Evolutionary conservation across 331 rosid genomes (phyloP).

Genomic region (Quercus phellos): DNA sequence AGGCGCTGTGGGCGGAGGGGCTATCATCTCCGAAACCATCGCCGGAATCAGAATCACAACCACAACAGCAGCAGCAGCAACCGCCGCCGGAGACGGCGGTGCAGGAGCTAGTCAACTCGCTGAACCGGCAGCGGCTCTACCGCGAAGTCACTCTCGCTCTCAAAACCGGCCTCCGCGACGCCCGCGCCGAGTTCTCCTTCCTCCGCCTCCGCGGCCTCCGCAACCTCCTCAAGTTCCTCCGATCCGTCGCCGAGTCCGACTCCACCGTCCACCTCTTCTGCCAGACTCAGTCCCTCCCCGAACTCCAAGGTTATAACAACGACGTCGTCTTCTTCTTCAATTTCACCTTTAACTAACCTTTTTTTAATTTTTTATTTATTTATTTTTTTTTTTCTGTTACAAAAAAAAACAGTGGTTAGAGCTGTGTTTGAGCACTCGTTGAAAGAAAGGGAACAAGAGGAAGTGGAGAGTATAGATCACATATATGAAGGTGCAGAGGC

Average conservation of each 20-base stretch:
- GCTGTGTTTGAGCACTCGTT: slow-evolving; percentile 73
- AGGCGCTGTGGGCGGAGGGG: slow-evolving; percentile 7
- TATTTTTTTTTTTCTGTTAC: too few relatives aligned
- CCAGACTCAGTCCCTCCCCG: slow-evolving; percentile 61
- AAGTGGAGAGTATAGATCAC: slow-evolving; percentile 53
- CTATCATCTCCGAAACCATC: background rate
- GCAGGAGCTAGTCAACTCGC: slow-evolving; percentile 52
- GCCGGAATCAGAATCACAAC: background rate
- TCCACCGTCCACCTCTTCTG: slow-evolving; percentile 59
- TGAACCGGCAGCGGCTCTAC: slow-evolving; percentile 59
- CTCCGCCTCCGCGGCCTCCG: slow-evolving; percentile 87
- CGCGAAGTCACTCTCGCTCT: slow-evolving; percentile 83
- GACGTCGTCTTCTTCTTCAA: background rate
- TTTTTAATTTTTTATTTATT: too few relatives aligned
- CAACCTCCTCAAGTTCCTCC: slow-evolving; percentile 75
- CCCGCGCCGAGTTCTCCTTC: slow-evolving; percentile 78
- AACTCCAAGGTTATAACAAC: slow-evolving; percentile 56
- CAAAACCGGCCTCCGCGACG: slow-evolving; percentile 66
- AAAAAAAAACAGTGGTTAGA: slow-evolving; percentile 57
- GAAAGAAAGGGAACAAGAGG: slow-evolving; percentile 55
- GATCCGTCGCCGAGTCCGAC: slow-evolving; percentile 66
- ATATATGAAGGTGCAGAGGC: slow-evolving; percentile 78
- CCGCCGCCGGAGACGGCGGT: slow-evolving; percentile 23
- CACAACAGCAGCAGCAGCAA: background rate
- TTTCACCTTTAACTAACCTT: too few relatives aligned